Percentiles rank a stretch among this genome's conserved stretches.
phyloP scores from a whole-genome alignment of 2,329 filamentous ascomycete species.

The Colletotrichum salicis region DNA sequence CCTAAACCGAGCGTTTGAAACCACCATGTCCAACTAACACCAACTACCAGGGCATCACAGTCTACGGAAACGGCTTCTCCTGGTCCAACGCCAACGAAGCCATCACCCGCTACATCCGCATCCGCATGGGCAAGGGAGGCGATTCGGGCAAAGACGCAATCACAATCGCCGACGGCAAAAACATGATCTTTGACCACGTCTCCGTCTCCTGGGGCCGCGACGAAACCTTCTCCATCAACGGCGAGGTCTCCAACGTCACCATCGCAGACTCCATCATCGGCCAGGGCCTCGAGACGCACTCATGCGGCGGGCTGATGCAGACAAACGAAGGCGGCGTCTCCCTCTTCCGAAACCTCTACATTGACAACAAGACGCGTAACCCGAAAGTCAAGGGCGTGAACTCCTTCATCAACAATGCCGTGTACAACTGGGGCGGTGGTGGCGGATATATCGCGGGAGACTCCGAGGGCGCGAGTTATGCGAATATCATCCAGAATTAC shows the following conservation, averaged over 20 bases:
- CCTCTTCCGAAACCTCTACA: constrained; percentile 63
- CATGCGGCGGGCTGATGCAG: constrained; percentile 62
- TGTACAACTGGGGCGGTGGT: constrained; percentile 67
- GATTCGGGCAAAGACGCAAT: constrained; percentile 64
- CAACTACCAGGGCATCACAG: constrained; percentile 52
- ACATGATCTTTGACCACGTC: constrained; percentile 68
- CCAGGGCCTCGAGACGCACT: constrained; percentile 64
- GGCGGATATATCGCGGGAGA: constrained; percentile 66
- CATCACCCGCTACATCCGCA: constrained; percentile 65
- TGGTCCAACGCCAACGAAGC: constrained; percentile 63
- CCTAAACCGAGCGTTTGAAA: too few relatives aligned
- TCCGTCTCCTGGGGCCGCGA: constrained; percentile 65
- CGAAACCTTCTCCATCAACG: constrained; percentile 64
- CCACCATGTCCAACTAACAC: constrained; percentile 17
- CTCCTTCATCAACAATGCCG: constrained; percentile 62
- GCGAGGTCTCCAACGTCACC: constrained; percentile 59
- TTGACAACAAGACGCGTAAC: constrained; percentile 67
- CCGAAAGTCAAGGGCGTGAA: constrained; percentile 68
- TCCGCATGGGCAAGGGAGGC: constrained; percentile 63
- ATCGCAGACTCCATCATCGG: constrained; percentile 64
- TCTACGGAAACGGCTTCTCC: constrained; percentile 65
- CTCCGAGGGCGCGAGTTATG: constrained; percentile 56
- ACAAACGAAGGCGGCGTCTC: constrained; percentile 55
- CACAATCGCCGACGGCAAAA: constrained; percentile 61
- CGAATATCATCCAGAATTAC: constrained; percentile 67